Evolutionary conservation across 2,329 filamentous ascomycete species (phyloP).

Genomic region (Apiospora marii): DNA sequence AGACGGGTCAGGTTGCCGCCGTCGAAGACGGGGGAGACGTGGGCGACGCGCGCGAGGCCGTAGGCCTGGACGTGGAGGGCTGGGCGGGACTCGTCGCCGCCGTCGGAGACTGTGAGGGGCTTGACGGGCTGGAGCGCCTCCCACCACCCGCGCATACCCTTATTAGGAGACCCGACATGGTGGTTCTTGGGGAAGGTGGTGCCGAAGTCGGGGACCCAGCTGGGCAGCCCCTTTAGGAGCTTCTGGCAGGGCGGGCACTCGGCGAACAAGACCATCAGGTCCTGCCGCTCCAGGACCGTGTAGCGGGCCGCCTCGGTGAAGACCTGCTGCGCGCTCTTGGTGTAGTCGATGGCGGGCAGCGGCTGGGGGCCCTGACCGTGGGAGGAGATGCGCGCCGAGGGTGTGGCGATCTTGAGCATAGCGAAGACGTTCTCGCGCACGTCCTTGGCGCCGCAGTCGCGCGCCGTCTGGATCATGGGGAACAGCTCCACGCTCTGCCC

Average conservation of each 20-base stretch:
- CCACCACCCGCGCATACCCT: conserved; percentile 32
- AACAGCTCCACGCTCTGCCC: conserved; percentile 35
- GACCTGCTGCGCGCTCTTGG: conserved; percentile 33
- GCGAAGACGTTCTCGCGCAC: conserved; percentile 34
- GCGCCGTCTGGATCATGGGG: conserved; percentile 36
- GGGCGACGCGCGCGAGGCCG: conserved; percentile 33
- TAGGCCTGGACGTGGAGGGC: conserved; percentile 31
- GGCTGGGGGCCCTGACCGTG: conserved; percentile 32
- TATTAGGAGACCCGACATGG: conserved; percentile 20
- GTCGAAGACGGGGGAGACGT: conserved; percentile 35
- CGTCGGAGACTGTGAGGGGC: conserved; percentile 29
- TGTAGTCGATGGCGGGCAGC: conserved; percentile 34
- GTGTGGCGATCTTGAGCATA: conserved; percentile 34
- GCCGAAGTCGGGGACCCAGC: conserved; percentile 37
- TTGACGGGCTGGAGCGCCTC: conserved; percentile 28
- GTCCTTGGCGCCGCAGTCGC: conserved; percentile 32
- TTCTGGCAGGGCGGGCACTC: conserved; percentile 33
- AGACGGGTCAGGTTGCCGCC: conserved; percentile 31
- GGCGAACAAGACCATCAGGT: conserved; percentile 32
- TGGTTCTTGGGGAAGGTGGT: conserved; percentile 8
- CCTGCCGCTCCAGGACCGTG: conserved; percentile 35
- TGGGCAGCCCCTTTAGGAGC: conserved; percentile 32
- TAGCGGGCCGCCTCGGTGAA: conserved; percentile 36
- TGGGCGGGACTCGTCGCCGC: conserved; percentile 10
- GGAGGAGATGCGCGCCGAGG: conserved; percentile 28